Evolutionary conservation across 2,329 filamentous ascomycete genomes (phyloP), one percentile per base, ranked within the genome.

Genomic region (Clarireedia homoeocarpa): DNA sequence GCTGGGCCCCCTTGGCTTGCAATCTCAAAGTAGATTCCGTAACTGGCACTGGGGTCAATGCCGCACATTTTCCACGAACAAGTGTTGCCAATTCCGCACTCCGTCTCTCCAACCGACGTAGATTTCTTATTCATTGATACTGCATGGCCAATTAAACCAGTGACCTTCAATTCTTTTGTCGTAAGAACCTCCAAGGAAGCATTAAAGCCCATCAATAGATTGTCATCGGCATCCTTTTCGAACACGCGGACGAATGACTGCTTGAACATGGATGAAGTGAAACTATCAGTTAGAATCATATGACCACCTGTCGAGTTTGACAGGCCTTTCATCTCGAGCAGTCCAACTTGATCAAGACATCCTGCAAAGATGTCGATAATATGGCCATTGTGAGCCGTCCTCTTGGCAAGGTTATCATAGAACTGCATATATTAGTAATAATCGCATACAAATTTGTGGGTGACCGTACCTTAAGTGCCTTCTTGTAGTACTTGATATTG

Each of bases 51-150:
- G 10, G 94, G 94, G 66, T 97, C 91, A 63, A 99, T 96, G 63
- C 91, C 91, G 67, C 94, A 97, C 92, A 99, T 96, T 75, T 99
- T 99, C 94, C 94, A 99, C 3, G 91, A 92, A 73, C 92, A 97
- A 0, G 94, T 99, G 70, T 97, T 97, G 62, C 94, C 94, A 65
- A 99, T 96, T 67, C 94, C 94, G 66, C 92, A 96, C 71, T 99
- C 94, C 0, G 94, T 97, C 75, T 99, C 94, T 53, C 94, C 94
- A 12, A 99, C 94, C 1, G 91, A 96, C 7, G 88, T 88, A 0
- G 94, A 97, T 71, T 99, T 99, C 75, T 97, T 99, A 78, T 97
- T 97, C 65, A 96, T 77, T 2, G 92, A 97, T 48, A 99, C 86
- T 0, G 92, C 94, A 71, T 99, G 94, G 9, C 94, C 94, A 66